A percentile compares a stretch with the other conserved stretches of the same genome.
These are phyloP conservation scores for Chamaenerion angustifolium DNA, from an alignment of 345 rosid species.

Conservation along the genomic window DNA sequence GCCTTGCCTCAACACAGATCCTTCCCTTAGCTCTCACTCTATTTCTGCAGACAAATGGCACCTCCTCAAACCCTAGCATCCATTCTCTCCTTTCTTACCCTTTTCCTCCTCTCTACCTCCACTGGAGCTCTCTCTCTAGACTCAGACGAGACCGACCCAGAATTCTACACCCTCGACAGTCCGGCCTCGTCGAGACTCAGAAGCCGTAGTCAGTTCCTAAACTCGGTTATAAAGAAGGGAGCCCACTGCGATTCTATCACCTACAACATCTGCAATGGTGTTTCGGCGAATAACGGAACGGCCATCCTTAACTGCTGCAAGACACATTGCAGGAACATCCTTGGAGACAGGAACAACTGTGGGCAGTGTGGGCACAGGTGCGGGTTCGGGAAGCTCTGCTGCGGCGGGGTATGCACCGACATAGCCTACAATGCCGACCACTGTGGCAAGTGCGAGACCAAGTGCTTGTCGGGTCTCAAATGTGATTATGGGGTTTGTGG, in stretches of 20 bases:
- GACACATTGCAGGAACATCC: slow-evolving; percentile 47
- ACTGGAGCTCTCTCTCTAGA: not conserved
- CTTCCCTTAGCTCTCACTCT: too few relatives aligned
- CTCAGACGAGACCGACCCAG: slow-evolving; percentile 12
- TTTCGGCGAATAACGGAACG: slow-evolving; percentile 45
- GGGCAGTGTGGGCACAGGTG: slow-evolving; percentile 47
- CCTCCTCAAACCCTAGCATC: slow-evolving; percentile 15
- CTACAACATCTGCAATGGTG: slow-evolving; percentile 39
- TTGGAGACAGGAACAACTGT: slow-evolving; percentile 46
- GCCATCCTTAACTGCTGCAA: slow-evolving; percentile 56
- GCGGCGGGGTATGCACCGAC: slow-evolving; percentile 31
- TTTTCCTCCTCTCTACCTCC: slow-evolving; percentile 6
- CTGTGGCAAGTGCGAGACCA: slow-evolving; percentile 48
- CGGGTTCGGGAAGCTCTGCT: slow-evolving; percentile 40
- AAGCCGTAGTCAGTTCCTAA: slow-evolving; percentile 25
- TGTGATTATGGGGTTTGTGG: slow-evolving; percentile 57
- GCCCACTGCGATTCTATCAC: slow-evolving; percentile 14
- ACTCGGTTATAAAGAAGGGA: slow-evolving; percentile 28
- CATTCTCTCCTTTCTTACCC: slow-evolving; percentile 8
- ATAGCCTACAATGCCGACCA: slow-evolving; percentile 17
- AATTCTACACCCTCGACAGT: slow-evolving; percentile 24
- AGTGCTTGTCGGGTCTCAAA: slow-evolving; percentile 26
- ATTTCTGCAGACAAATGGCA: not conserved
- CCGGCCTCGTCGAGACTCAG: slow-evolving; percentile 6
- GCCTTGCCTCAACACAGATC: slow-evolving; percentile 1